phyloP scores from a whole-genome alignment of 78 protist genomes.

The Tieghemostelium lacteum region DNA sequence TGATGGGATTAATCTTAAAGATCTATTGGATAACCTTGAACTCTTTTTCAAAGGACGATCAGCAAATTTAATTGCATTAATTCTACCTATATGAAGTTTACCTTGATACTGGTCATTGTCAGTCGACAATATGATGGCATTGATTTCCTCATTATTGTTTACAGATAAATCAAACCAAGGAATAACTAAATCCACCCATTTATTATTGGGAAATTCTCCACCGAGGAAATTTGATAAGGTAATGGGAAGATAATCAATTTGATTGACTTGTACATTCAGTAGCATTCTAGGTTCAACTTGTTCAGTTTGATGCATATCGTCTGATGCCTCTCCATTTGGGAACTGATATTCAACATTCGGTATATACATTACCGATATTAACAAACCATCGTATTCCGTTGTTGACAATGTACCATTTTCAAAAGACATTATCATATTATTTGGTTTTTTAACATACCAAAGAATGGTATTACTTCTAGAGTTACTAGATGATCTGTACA shows the following conservation, averaged over 20 bases:
- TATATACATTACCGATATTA: not conserved
- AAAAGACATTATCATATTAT: too few species aligned
- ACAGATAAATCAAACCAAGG: constrained; percentile 27
- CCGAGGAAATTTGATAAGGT: constrained; percentile 32
- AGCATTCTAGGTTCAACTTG: not conserved
- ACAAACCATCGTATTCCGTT: constrained; percentile 1
- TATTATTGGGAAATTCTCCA: constrained; percentile 38
- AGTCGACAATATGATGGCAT: not conserved
- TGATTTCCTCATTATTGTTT: not conserved
- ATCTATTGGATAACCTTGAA: too few species aligned
- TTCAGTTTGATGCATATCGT: not conserved
- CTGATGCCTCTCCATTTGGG: not conserved
- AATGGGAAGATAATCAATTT: too few species aligned
- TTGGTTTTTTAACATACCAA: too few species aligned
- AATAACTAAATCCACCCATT: constrained; percentile 30
- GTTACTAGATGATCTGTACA: too few species aligned
- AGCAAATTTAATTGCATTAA: too few species aligned
- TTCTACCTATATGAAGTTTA: not conserved
- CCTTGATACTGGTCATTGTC: constrained; percentile 12
- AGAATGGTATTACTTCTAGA: too few species aligned
- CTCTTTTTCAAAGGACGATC: too few species aligned
- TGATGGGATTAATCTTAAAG: too few species aligned
- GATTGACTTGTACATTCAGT: not conserved
- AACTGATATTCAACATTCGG: not conserved
- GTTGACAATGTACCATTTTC: not conserved